phyloP scores from a whole-genome alignment of 78 protist genomes.

The Dictyostelium intermedium region DNA sequence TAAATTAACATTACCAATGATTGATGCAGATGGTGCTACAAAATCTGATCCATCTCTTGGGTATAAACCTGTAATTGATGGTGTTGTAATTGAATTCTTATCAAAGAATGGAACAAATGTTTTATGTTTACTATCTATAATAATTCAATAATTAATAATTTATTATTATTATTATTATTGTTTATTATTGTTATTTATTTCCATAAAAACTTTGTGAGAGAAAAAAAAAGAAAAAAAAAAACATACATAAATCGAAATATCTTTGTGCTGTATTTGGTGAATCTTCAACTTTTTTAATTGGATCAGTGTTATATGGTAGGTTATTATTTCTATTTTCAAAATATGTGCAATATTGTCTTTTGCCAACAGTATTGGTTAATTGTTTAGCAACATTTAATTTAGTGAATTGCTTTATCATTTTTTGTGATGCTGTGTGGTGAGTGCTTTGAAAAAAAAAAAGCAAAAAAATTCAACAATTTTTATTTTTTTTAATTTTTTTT shows the following conservation, averaged over 20 bases:
- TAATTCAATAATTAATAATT: background rate
- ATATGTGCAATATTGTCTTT: slow-evolving; percentile 33
- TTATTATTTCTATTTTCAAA: slow-evolving; percentile 52
- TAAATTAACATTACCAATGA: slow-evolving; percentile 68
- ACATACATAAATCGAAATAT: slow-evolving; percentile 60
- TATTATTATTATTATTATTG: background rate
- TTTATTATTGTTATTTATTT: too few species aligned
- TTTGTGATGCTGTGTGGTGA: background rate
- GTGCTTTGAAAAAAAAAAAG: background rate
- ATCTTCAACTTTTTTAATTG: background rate
- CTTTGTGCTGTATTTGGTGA: background rate
- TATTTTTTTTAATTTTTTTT: background rate
- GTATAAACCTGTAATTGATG: slow-evolving; percentile 44
- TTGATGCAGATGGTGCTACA: slow-evolving; percentile 66
- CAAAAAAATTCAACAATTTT: background rate
- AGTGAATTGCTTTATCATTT: background rate
- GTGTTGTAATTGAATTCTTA: slow-evolving; percentile 36
- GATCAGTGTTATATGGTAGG: slow-evolving; percentile 23
- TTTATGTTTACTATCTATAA: slow-evolving; percentile 58
- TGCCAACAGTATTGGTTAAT: background rate
- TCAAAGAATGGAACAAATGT: slow-evolving; percentile 45
- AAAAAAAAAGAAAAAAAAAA: too few species aligned
- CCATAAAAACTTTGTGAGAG: too few species aligned
- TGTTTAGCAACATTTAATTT: background rate
- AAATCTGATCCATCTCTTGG: slow-evolving; percentile 27